Percentiles rank a stretch among this genome's conserved stretches.
Conservation (phyloP, 371 early-diverging fungal genomes). For the Batrachochytrium dendrobatidis region DNA sequence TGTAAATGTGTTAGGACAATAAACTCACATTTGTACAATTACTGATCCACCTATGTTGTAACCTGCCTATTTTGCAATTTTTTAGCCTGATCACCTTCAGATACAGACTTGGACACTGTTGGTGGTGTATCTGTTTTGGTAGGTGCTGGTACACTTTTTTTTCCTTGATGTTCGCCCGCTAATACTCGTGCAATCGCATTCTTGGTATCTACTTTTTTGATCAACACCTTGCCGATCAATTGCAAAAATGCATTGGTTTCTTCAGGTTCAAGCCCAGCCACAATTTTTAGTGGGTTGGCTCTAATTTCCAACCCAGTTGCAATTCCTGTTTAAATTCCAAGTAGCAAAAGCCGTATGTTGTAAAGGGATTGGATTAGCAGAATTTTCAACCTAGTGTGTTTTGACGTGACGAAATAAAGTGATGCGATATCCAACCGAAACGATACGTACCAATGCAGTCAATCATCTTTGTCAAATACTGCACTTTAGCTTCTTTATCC, state of each 20-base stretch:
- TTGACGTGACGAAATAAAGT: no score
- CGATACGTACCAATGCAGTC: constrained; percentile 29
- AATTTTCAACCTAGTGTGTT: background rate
- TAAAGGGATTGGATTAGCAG: constrained; percentile 1
- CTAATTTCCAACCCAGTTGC: constrained; percentile 31
- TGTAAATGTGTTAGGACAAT: no score
- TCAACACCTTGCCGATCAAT: constrained; percentile 32
- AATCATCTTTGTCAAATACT: constrained; percentile 42
- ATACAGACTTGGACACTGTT: background rate
- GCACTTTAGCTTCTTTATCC: constrained; percentile 48
- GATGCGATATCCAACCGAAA: no score
- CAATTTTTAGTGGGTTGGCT: constrained; percentile 44
- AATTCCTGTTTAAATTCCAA: constrained; percentile 17
- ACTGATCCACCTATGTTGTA: no score
- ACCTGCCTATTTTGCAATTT: no score
- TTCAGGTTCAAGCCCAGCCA: constrained; percentile 49
- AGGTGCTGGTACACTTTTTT: background rate
- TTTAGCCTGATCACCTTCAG: background rate
- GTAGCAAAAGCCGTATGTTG: background rate
- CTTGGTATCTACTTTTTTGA: constrained; percentile 39
- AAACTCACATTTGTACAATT: no score
- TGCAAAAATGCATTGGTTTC: constrained; percentile 48
- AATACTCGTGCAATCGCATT: constrained; percentile 34
- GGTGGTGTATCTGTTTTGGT: background rate
- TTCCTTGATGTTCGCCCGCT: constrained; percentile 35